A percentile compares a stretch with the other conserved stretches of the same genome.
Conservation (phyloP, 2,329 filamentous ascomycete species). For the Epicoccum nigrum region DNA sequence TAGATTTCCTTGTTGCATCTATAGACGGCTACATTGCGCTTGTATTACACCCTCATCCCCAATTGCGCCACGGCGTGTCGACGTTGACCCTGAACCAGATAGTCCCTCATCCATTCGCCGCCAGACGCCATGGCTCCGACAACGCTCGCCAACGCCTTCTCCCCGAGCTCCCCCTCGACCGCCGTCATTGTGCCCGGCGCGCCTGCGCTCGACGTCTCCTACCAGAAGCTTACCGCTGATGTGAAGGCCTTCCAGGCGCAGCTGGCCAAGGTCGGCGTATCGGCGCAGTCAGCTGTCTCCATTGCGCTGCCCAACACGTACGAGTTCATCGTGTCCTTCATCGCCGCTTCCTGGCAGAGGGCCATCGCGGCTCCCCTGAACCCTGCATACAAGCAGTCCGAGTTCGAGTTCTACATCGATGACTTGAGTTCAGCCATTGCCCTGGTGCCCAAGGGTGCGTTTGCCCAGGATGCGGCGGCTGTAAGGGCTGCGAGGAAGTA, state of each 20-base stretch:
- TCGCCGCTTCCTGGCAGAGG: conserved; percentile 84
- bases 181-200: conserved; percentile 78
- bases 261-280: conserved; percentile 76
- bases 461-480: conserved; percentile 69
- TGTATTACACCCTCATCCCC: neutral
- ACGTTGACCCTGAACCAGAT: conserved; percentile 7
- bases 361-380: conserved; percentile 86
- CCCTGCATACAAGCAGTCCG: conserved; percentile 84
- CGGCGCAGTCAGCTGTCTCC: conserved; percentile 73
- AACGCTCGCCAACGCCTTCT: conserved; percentile 65
- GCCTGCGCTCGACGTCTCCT: conserved; percentile 70
- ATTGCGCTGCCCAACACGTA: conserved; percentile 85
- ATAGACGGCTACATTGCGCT: conserved; percentile 13
- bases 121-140: conserved; percentile 56
- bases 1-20: conserved; percentile 7
- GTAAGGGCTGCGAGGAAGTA: conserved; percentile 80
- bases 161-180: conserved; percentile 56
- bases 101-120: conserved; percentile 7
- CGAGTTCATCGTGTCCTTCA: conserved; percentile 86
- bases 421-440: conserved; percentile 81
- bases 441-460: conserved; percentile 75
- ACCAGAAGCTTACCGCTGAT: conserved; percentile 69
- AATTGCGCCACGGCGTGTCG: neutral
- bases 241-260: conserved; percentile 75
- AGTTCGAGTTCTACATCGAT: conserved; percentile 92